Evolutionary conservation across 1,284 basidiomycete species (phyloP), one percentile per base, ranked within the genome.

Genomic region (Takashimella koratensis): DNA sequence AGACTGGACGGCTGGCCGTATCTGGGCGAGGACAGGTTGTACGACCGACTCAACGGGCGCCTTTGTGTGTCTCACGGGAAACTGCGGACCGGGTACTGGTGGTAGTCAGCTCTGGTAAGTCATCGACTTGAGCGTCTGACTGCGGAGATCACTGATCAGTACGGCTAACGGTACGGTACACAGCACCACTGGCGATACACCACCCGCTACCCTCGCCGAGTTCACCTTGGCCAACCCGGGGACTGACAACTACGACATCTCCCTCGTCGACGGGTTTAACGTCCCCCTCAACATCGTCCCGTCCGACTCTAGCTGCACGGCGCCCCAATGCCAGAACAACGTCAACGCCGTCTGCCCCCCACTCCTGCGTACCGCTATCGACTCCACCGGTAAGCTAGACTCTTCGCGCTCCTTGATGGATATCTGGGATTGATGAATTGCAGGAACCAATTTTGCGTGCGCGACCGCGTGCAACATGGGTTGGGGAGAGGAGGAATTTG

Each of bases 211-310:
- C 0, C 56, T 64, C 59, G 68, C 65, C 57, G 68, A 68, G 54
- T 68, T 65, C 51, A 68, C 62, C 3, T 51, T 67, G 16, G 30
- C 22, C 12, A 22, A 49, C 13, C 13, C 20, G 4, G 56, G 53
- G 3, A 43, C 43, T 6, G 67, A 70, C 51, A 52, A 62, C 51
- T 69, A 59, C 49, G 65, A 69, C 45, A 54, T 67, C 45, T 66
- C 64, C 5, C 52, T 70, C 8, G 67, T 70, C 5, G 67, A 70
- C 52, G 67, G 64, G 45, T 70, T 70, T 59, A 70, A 66, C 52
- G 19, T 70, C 25, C 67, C 66, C 3, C 47, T 67, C 45, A 55
- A 47, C 42, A 65, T 70, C 50, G 52, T 51, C 24, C 59, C 61
- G 16, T 53, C 58, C 8, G 45, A 51, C 1, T 5, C 43, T 1